Evolutionary conservation across 78 protist species (phyloP).

Genomic region (Monosiga brevicollis): DNA sequence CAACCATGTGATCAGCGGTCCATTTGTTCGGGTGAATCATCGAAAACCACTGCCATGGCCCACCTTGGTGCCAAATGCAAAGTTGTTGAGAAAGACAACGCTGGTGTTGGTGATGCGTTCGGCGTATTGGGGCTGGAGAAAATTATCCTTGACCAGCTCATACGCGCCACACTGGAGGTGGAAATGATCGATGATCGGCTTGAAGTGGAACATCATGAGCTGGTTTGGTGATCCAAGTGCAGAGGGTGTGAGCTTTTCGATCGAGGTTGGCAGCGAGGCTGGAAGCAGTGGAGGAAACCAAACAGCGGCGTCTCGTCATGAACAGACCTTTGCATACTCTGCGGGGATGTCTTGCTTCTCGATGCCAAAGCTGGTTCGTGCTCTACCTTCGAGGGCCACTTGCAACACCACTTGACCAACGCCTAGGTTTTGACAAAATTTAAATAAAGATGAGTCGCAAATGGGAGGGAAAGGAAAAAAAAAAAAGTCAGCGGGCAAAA

Average conservation of each 20-base stretch:
- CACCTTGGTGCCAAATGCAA: neutral
- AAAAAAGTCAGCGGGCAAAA: too few relatives aligned
- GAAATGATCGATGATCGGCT: neutral
- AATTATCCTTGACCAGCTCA: neutral
- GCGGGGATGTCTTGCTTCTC: neutral
- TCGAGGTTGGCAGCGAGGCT: neutral
- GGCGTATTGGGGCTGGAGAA: neutral
- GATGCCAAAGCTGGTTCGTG: neutral
- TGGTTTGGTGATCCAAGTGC: too few relatives aligned
- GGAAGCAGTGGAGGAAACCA: neutral
- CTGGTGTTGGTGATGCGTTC: neutral
- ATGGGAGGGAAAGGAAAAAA: too few relatives aligned
- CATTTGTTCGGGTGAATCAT: neutral
- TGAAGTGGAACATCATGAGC: neutral
- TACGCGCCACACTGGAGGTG: neutral
- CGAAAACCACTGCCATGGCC: neutral
- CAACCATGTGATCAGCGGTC: neutral
- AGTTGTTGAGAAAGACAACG: neutral
- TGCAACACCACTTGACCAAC: conserved; percentile 12
- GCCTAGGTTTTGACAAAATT: too few relatives aligned
- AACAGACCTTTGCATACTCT: neutral
- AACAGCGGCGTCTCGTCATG: too few relatives aligned
- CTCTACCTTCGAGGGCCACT: neutral
- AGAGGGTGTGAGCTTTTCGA: too few relatives aligned
- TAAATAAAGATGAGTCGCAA: too few relatives aligned